Conservation (phyloP, 169 alveolate genomes). For the Plasmodium berghei region DNA sequence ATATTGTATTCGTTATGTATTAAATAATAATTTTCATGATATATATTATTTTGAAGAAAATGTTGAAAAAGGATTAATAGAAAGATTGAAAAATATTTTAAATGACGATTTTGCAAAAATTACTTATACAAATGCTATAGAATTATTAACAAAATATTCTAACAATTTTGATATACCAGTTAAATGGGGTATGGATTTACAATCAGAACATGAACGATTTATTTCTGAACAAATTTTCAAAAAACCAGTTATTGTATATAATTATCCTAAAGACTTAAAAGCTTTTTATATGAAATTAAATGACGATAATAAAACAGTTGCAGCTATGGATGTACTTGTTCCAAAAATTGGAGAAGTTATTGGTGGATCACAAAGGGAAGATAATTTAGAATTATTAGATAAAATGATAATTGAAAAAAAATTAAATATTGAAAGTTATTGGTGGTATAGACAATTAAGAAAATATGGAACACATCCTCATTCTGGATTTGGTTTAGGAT, state of each 20-base stretch:
- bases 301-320: constrained; percentile 96
- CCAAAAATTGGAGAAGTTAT: constrained; percentile 98
- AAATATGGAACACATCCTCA: constrained; percentile 98
- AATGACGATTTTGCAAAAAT: constrained; percentile 94
- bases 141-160: constrained; percentile 87
- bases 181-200: constrained; percentile 98
- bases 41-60: constrained; percentile 90
- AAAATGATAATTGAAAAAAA: constrained; percentile 91
- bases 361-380: constrained; percentile 99
- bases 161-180: constrained; percentile 80
- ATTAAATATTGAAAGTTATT: constrained; percentile 88
- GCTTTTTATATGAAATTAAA: constrained; percentile 96
- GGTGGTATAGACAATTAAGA: constrained; percentile 95
- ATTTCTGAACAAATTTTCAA: constrained; percentile 95
- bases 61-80: constrained; percentile 93
- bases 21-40: constrained; percentile 94
- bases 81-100: constrained; percentile 89
- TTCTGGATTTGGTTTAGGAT: constrained; percentile 99
- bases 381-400: constrained; percentile 93
- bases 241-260: constrained; percentile 97
- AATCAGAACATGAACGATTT: constrained; percentile 97
- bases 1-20: constrained; percentile 93
- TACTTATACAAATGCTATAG: constrained; percentile 98
- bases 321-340: constrained; percentile 97
- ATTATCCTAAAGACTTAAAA: constrained; percentile 98